phyloP scores from a whole-genome alignment of 2,329 filamentous ascomycete genomes.

The Aspergillus aculeatinus region DNA sequence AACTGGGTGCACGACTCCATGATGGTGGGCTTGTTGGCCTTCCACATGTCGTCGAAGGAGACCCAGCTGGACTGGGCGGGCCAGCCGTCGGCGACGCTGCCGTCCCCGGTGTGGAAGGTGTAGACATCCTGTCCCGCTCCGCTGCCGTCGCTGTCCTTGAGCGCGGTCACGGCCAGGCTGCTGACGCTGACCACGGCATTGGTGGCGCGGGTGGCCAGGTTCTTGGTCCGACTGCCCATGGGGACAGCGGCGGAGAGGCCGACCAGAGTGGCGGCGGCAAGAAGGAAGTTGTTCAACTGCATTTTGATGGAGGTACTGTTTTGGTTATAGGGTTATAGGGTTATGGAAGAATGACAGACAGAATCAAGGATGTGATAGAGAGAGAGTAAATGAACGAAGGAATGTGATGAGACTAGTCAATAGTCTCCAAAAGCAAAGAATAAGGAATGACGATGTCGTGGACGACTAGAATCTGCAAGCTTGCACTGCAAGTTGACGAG shows the following conservation, averaged over 20 bases:
- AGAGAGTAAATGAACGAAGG: not conserved
- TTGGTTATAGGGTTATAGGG: too few species aligned
- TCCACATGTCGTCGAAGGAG: constrained; percentile 25
- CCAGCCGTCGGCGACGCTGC: constrained; percentile 26
- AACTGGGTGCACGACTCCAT: constrained; percentile 18
- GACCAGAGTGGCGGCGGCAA: not conserved
- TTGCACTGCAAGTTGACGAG: not conserved
- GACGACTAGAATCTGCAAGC: constrained; percentile 6
- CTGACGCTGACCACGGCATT: constrained; percentile 4
- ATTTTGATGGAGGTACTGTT: not conserved
- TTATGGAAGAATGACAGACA: not conserved
- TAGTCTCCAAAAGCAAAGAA: not conserved
- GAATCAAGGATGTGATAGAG: not conserved
- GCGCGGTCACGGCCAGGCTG: not conserved
- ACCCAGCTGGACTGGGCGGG: constrained; percentile 21
- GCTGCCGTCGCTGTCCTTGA: not conserved
- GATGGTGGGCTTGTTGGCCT: constrained; percentile 16
- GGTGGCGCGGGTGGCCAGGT: constrained; percentile 3
- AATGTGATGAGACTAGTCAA: constrained; percentile 7
- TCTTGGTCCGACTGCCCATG: constrained; percentile 4
- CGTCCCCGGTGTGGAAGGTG: constrained; percentile 23
- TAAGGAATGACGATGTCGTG: constrained; percentile 8
- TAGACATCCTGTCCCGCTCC: constrained; percentile 4
- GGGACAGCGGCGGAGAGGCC: not conserved
- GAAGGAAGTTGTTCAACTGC: constrained; percentile 4